Evolutionary conservation across 2,329 filamentous ascomycete species (phyloP), one percentile per base, ranked within the genome.

Genomic region (Endoconidiophora polonica): DNA sequence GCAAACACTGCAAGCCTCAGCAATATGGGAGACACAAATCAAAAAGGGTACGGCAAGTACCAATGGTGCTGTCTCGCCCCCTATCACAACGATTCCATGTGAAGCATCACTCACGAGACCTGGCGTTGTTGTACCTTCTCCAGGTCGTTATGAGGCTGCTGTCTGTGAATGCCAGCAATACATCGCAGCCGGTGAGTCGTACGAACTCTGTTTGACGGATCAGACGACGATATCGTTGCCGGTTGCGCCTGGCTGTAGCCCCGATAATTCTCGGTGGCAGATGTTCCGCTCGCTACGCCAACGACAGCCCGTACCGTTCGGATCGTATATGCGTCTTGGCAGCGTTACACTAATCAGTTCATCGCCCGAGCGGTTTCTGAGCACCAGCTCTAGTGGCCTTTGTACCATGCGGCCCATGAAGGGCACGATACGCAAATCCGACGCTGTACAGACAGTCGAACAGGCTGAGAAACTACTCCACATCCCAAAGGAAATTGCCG

Each of bases 341-440:
- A 63, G 66, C 29, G 74, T 76, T 3, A 87, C 85, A 1, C 72
- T 96, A 26, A 69, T 94, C 42, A 84, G 83, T 63, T 84, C 81
- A 58, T 94, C 86, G 3, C 90, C 90, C 0, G 90, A 96, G 65
- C 83, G 88, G 2, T 96, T 94, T 60, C 74, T 96, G 14, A 77
- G 76, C 44, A 67, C 69, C 57, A 60, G 64, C 48, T 54, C 59
- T 1, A 65, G 63, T 1, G 80, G 81, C 0, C 63, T 68, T 40
- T 85, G 81, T 61, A 78, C 83, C 54, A 91, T 95, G 72, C 79
- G 88, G 5, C 90, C 90, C 0, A 96, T 96, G 77, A 96, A 96
- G 68, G 90, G 90, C 44, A 96, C 90, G 0, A 86, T 95, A n/a
- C 80, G 80, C 57, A 94, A 94, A 58, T 76, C 74, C 0, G 67